phyloP scores from a whole-genome alignment of 257 asterid genomes.

The Ilex asprella region DNA sequence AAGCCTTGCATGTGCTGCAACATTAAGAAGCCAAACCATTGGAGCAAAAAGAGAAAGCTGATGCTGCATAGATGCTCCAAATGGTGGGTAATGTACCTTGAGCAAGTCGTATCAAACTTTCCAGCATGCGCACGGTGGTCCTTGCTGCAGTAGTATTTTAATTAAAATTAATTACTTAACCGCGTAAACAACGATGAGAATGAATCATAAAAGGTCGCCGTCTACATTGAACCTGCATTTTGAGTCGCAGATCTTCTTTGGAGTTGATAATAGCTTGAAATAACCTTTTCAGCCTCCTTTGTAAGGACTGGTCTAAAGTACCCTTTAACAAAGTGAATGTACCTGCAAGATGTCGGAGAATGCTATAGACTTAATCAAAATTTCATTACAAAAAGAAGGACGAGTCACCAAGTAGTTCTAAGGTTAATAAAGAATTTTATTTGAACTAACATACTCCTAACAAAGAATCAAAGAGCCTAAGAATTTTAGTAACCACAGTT shows the following conservation, averaged over 20 bases:
- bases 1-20: slow-evolving; percentile 91
- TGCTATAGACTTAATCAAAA: no score
- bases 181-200: slow-evolving; percentile 4
- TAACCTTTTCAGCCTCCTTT: slow-evolving; percentile 84
- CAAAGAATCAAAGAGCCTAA: no score
- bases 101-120: slow-evolving; percentile 97
- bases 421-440: no score
- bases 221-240: slow-evolving; percentile 68
- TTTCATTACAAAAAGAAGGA: no score
- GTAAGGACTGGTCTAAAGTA: slow-evolving; percentile 83
- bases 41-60: neutral
- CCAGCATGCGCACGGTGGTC: slow-evolving; percentile 97
- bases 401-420: no score
- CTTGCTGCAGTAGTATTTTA: slow-evolving; percentile 53
- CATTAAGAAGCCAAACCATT: slow-evolving; percentile 21
- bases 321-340: slow-evolving; percentile 74
- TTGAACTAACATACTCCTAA: no score
- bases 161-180: slow-evolving; percentile 12
- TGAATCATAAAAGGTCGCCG: neutral
- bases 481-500: neutral
- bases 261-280: slow-evolving; percentile 95
- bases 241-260: slow-evolving; percentile 94
- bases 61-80: slow-evolving; percentile 7
- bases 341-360: slow-evolving; percentile 35
- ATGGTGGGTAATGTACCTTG: slow-evolving; percentile 47